Evolutionary conservation across 164 flowering plant species (phyloP).

Genomic region (Macadamia integrifolia): DNA sequence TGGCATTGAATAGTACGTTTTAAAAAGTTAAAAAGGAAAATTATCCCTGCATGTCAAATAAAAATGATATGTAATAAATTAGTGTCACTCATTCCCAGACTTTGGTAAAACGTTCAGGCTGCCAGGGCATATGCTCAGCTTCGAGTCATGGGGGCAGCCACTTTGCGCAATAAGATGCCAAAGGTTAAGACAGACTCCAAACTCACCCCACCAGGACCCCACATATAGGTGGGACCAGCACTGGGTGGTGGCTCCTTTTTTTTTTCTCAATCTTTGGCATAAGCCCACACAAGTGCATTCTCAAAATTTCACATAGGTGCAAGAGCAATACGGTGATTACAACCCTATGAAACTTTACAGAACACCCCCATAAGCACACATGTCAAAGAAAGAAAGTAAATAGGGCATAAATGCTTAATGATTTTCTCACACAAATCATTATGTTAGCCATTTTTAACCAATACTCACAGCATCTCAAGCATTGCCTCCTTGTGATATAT

Average conservation of each 20-base stretch:
- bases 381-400: background rate
- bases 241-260: too few relatives aligned
- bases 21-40: background rate
- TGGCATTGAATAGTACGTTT: background rate
- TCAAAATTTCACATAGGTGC: background rate
- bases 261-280: background rate
- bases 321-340: background rate
- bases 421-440: background rate
- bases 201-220: too few relatives aligned
- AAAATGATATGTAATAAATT: background rate
- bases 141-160: too few relatives aligned
- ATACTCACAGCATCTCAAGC: slow-evolving; percentile 55
- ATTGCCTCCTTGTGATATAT: slow-evolving; percentile 69
- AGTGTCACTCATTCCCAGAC: background rate
- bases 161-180: too few relatives aligned
- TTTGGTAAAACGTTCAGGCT: too few relatives aligned
- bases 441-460: background rate
- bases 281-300: background rate
- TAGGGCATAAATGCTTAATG: too few relatives aligned
- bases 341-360: background rate
- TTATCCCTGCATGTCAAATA: background rate
- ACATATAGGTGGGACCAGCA: too few relatives aligned
- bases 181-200: too few relatives aligned
- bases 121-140: too few relatives aligned
- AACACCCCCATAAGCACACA: background rate